A percentile compares a stretch with the other conserved stretches of the same genome.
Conservation (phyloP, 106 monocot species). For the Dioscorea alata region DNA sequence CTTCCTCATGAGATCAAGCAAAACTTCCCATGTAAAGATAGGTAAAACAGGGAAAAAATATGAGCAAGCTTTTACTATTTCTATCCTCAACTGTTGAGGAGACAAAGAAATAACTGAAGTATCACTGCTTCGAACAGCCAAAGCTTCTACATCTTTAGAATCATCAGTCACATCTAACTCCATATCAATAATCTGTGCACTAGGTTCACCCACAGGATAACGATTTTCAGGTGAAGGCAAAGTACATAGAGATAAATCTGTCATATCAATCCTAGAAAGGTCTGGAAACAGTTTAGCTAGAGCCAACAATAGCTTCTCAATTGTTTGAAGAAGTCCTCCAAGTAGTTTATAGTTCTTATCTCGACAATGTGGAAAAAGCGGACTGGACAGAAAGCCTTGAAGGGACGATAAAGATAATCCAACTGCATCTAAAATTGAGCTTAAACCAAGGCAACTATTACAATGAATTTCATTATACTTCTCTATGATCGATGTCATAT, state of each 20-base stretch:
- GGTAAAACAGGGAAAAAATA: slow-evolving; percentile 59
- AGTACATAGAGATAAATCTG: slow-evolving; percentile 18
- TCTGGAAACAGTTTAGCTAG: slow-evolving; percentile 39
- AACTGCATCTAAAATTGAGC: slow-evolving; percentile 32
- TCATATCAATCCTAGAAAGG: slow-evolving; percentile 4
- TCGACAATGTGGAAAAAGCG: slow-evolving; percentile 35
- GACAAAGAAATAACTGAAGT: slow-evolving; percentile 18
- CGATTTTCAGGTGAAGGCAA: slow-evolving; percentile 14
- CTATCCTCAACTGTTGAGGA: slow-evolving; percentile 39
- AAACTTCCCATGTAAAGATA: slow-evolving; percentile 49
- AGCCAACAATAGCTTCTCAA: slow-evolving; percentile 54
- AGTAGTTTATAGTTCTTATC: slow-evolving; percentile 18
- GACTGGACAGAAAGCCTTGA: slow-evolving; percentile 42
- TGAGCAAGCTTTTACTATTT: slow-evolving; percentile 51
- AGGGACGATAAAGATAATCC: slow-evolving; percentile 43
- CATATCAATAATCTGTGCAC: slow-evolving; percentile 50
- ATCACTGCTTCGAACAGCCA: slow-evolving; percentile 21
- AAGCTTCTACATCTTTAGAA: slow-evolving; percentile 43
- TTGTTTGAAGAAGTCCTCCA: slow-evolving; percentile 19
- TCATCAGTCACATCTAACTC: slow-evolving; percentile 62
- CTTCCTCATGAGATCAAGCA: slow-evolving; percentile 37
- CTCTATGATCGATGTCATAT: slow-evolving; percentile 34
- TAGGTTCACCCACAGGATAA: slow-evolving; percentile 15
- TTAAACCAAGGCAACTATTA: slow-evolving; percentile 16
- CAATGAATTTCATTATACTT: slow-evolving; percentile 36